phyloP scores from a whole-genome alignment of 2,329 filamentous ascomycete genomes.

The Aspergillus sp. region DNA sequence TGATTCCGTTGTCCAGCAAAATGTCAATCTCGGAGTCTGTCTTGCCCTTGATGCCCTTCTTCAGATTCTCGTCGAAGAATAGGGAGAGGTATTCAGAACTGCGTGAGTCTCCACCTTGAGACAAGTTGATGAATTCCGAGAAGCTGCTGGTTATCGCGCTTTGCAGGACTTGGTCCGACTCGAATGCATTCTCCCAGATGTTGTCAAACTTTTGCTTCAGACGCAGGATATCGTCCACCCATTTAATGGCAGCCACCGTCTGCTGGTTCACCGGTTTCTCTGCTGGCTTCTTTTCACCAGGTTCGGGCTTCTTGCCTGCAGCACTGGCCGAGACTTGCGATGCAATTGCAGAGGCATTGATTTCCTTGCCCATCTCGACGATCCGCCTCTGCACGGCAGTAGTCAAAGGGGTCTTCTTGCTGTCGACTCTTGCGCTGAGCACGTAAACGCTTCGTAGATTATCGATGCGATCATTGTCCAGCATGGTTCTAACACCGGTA shows the following conservation, averaged over 20 bases:
- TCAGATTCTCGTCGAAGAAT: conserved; percentile 95
- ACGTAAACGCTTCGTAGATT: conserved; percentile 81
- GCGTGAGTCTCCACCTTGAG: conserved; percentile 59
- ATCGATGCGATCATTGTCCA: conserved; percentile 80
- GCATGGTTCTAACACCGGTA: conserved; percentile 84
- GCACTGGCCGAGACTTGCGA: conserved; percentile 50
- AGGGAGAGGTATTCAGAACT: conserved; percentile 91
- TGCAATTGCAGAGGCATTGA: conserved; percentile 66
- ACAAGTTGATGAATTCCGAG: conserved; percentile 81
- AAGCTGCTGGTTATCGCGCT: conserved; percentile 84
- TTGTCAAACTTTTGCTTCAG: conserved; percentile 89
- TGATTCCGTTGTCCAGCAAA: conserved; percentile 85
- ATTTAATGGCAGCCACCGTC: conserved; percentile 84
- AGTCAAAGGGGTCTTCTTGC: conserved; percentile 69
- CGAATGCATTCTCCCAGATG: conserved; percentile 73
- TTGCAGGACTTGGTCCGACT: conserved; percentile 74
- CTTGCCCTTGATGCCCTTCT: conserved; percentile 90
- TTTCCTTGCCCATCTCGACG: conserved; percentile 75
- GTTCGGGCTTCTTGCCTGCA: conserved; percentile 48
- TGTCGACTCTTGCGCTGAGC: conserved; percentile 75
- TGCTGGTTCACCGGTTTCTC: conserved; percentile 68
- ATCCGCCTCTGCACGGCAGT: conserved; percentile 73
- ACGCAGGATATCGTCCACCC: conserved; percentile 86
- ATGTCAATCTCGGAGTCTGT: conserved; percentile 83
- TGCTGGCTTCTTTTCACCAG: conserved; percentile 53